phyloP scores from a whole-genome alignment of 371 early-diverging fungal species.

The Apophysomyces elegans region DNA sequence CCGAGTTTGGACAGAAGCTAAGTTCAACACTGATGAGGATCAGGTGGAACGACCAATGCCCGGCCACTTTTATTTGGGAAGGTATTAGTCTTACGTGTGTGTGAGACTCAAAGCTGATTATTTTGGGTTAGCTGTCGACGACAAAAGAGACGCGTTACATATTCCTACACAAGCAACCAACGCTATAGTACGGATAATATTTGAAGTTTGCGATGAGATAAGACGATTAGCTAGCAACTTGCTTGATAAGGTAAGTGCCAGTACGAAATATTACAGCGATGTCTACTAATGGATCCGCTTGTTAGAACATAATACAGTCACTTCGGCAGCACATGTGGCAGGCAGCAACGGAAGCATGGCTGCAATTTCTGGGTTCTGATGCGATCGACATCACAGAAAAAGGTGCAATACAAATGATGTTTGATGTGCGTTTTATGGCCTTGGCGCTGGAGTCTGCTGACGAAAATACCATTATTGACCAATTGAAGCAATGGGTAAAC shows the following conservation, averaged over 20 bases:
- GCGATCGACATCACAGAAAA: slow-evolving; percentile 43
- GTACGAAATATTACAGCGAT: neutral
- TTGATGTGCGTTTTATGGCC: slow-evolving; percentile 54
- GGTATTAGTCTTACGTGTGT: slow-evolving; percentile 21
- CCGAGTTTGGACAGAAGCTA: slow-evolving; percentile 27
- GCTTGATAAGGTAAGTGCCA: slow-evolving; percentile 39
- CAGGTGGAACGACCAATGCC: slow-evolving; percentile 40
- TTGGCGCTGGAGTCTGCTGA: slow-evolving; percentile 33
- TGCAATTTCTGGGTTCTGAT: slow-evolving; percentile 11
- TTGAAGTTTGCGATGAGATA: slow-evolving; percentile 54
- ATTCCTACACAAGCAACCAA: slow-evolving; percentile 58
- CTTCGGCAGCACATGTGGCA: slow-evolving; percentile 13
- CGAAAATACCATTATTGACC: slow-evolving; percentile 14
- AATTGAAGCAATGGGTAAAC: slow-evolving; percentile 31
- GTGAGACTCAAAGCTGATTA: neutral
- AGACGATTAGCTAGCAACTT: slow-evolving; percentile 44
- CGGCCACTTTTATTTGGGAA: slow-evolving; percentile 39
- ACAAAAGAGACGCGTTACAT: slow-evolving; percentile 28
- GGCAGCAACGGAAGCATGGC: slow-evolving; percentile 4
- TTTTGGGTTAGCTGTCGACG: slow-evolving; percentile 11
- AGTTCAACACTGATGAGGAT: slow-evolving; percentile 11
- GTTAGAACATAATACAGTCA: slow-evolving; percentile 21
- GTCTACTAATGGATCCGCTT: neutral
- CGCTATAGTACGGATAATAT: slow-evolving; percentile 36
- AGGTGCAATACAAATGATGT: slow-evolving; percentile 57